Evolutionary conservation across 2,329 filamentous ascomycete species (phyloP).

Genomic region (Emergomyces orientalis): DNA sequence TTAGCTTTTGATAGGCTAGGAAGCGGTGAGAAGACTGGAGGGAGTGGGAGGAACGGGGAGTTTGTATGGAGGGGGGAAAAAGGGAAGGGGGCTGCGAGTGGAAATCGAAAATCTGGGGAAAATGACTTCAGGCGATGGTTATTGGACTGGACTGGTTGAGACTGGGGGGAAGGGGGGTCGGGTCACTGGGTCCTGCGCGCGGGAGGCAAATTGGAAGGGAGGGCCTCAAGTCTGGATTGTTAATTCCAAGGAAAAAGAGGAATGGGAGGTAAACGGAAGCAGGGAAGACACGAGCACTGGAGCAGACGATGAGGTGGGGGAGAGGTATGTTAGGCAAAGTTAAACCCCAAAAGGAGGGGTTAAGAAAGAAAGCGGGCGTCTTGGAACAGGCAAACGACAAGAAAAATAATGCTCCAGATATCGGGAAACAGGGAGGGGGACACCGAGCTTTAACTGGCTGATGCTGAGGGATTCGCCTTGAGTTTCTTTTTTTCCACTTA

Average conservation of each 20-base stretch:
- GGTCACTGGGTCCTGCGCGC: neutral
- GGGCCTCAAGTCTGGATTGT: neutral
- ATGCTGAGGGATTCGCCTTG: neutral
- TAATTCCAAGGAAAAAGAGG: neutral
- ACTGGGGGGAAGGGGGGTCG: neutral
- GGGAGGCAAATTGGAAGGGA: neutral
- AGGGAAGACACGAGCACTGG: neutral
- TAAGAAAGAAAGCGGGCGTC: neutral
- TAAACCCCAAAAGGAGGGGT: neutral
- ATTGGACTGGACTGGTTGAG: neutral
- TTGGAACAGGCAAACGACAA: neutral
- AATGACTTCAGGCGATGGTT: neutral
- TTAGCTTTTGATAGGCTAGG: constrained; percentile 1
- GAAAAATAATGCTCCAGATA: neutral
- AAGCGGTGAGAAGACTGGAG: neutral
- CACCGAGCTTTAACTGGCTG: constrained; percentile 3
- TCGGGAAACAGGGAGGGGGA: constrained; percentile 1
- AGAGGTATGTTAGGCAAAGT: neutral
- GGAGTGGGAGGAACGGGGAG: neutral
- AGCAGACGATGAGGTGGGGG: neutral
- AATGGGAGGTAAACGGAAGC: neutral
- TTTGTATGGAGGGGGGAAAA: neutral
- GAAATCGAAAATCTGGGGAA: neutral
- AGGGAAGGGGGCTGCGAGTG: neutral
- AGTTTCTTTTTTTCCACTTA: neutral